Base-by-base conservation (phyloP, 176 grass and related monocot genomes). In the Oryza glaberrima region DNA sequence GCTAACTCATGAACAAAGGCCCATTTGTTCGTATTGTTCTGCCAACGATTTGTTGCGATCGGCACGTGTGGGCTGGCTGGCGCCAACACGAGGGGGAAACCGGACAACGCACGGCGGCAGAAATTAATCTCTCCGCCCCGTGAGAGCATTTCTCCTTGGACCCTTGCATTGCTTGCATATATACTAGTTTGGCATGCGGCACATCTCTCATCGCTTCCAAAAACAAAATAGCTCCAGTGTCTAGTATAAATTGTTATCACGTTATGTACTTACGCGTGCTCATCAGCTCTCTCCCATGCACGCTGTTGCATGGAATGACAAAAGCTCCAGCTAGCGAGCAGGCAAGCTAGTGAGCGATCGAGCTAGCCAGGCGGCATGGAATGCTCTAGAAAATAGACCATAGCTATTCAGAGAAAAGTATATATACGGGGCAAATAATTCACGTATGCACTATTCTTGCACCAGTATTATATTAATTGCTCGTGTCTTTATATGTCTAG, bases 91-190 rank as follows among this genome's bases (percentile, higher is more conserved):
- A 77, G 79, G 51, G 56, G 56, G 56, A 51, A 60, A 48, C 34
- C 67, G 41, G 88, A 81, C 88, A 90, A 89, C 56, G 36, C 68
- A 34, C 60, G 28, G 82, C 15, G 77, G 88, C 80, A 75, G 83
- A 65, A 87, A 63, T 63, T 7, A 87, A 63, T 63, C 20, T 23
- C 3, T 69, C 70, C 58, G 30, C 68, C 88, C 80, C 80, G 88
- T 83, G 88, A 90, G 43, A 90, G 69, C 84, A 66, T 83, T 75
- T 52, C 4, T 16, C 15, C 49, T 90, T 87, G 88, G 88, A 86
- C 28, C 63, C 88, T 38, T 20, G 78, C 78, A 71, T 19, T 19
- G 40, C 30, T 41, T 7, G 51, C 16, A n/a, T 58, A 32, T 32
- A 32, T 32, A 32, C 30, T 32, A 32, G 30, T 32, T 32, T 32